A percentile compares a stretch with the other conserved stretches of the same genome.
Evolutionary conservation across 768 basidiomycete genomes (phyloP).

Genomic region (Rhodotorula kratochvilovae): DNA sequence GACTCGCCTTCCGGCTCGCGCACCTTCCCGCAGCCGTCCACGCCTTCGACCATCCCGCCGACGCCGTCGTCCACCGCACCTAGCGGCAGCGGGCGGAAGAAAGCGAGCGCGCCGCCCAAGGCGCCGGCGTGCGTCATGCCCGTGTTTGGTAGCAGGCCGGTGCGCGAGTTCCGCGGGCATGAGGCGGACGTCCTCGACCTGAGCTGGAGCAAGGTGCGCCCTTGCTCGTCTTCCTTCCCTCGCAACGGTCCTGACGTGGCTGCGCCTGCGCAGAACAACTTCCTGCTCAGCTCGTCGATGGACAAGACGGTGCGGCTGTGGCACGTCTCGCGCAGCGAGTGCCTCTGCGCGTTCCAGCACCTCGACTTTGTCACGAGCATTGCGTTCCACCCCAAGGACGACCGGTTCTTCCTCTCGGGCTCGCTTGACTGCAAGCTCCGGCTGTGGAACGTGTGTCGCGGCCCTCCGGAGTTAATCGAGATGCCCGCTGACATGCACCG

Average conservation of each 20-base stretch:
- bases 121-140: constrained; percentile 18
- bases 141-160: constrained; percentile 38
- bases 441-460: constrained; percentile 39
- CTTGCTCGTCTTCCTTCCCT: no score
- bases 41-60: neutral
- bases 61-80: neutral
- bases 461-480: no score
- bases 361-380: constrained; percentile 45
- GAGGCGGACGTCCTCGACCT: constrained; percentile 43
- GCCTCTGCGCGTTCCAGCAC: constrained; percentile 43
- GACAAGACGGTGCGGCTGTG: constrained; percentile 45
- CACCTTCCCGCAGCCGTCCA: neutral
- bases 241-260: neutral
- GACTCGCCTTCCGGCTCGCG: neutral
- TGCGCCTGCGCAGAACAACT: constrained; percentile 39
- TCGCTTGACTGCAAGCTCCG: constrained; percentile 43
- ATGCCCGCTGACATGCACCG: no score
- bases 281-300: constrained; percentile 43
- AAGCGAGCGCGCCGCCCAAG: neutral
- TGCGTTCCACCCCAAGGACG: constrained; percentile 44
- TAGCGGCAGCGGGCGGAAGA: neutral
- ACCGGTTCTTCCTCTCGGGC: constrained; percentile 45
- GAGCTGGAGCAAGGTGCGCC: constrained; percentile 44
- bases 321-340: constrained; percentile 41
- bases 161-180: constrained; percentile 41